Evolutionary conservation across 1,284 basidiomycete species (phyloP).

Genomic region (Naganishia cerealis): DNA sequence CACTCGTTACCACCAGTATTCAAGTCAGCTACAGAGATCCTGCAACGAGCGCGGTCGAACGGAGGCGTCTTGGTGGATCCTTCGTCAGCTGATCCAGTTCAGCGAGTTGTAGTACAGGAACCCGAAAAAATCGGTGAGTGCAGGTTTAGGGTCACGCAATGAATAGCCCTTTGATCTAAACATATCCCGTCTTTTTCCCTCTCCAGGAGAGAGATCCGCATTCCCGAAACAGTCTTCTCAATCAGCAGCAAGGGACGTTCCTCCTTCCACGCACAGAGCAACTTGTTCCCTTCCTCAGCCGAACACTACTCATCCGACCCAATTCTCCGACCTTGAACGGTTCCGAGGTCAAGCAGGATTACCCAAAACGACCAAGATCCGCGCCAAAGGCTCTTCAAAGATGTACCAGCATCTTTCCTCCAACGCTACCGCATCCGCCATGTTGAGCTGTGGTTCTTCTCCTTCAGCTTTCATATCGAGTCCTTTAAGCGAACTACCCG

Average conservation of each 20-base stretch:
- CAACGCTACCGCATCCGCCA: slow-evolving; percentile 9
- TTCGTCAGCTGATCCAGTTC: not conserved
- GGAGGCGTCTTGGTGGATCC: not conserved
- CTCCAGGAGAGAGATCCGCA: slow-evolving; percentile 1
- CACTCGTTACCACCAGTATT: not conserved
- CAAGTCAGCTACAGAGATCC: not conserved
- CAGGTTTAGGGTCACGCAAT: not conserved
- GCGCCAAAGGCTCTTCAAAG: slow-evolving; percentile 16
- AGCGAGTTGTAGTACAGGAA: not conserved
- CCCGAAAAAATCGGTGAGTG: not conserved
- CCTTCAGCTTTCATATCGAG: slow-evolving; percentile 5
- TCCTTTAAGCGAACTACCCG: slow-evolving; percentile 21
- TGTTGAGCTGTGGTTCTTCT: slow-evolving; percentile 1
- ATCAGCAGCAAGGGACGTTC: not conserved
- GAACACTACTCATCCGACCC: not conserved
- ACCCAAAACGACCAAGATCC: slow-evolving; percentile 26
- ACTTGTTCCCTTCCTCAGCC: not conserved
- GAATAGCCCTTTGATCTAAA: not conserved
- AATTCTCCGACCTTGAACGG: not conserved
- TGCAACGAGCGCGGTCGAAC: not conserved
- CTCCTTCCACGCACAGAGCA: not conserved
- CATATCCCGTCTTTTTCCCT: not conserved
- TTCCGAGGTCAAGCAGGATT: slow-evolving; percentile 14
- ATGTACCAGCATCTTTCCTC: slow-evolving; percentile 24
- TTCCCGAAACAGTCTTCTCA: not conserved